Evolutionary conservation across 192 early-diverging fungal species (phyloP).

Genomic region (Rhizoclosmatium sp.): DNA sequence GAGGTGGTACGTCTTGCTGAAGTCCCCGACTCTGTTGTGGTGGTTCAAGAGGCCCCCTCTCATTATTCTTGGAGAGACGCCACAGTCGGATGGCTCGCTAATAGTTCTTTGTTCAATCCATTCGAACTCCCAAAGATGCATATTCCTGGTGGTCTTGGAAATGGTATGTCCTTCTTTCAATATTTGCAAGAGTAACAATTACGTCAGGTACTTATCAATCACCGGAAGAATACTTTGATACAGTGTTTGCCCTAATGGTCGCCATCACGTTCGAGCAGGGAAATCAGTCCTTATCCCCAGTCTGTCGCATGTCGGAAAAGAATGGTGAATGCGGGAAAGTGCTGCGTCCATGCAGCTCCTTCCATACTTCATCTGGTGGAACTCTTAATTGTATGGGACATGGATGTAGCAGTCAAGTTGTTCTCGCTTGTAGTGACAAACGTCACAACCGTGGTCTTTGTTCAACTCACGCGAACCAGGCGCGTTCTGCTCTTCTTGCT

Average conservation of each 20-base stretch:
- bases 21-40: slow-evolving; percentile 4
- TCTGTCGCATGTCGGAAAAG: slow-evolving; percentile 24
- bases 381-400: slow-evolving; percentile 14
- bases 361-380: background rate
- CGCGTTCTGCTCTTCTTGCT: slow-evolving; percentile 7
- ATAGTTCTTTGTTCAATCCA: slow-evolving; percentile 39
- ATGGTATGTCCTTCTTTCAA: slow-evolving; percentile 15
- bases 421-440: slow-evolving; percentile 30
- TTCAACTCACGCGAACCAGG: slow-evolving; percentile 24
- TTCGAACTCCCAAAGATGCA: slow-evolving; percentile 39
- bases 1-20: background rate
- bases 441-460: slow-evolving; percentile 44
- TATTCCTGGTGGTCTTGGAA: slow-evolving; percentile 10
- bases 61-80: slow-evolving; percentile 31
- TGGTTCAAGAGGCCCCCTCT: background rate
- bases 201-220: slow-evolving; percentile 28
- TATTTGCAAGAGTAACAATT: background rate
- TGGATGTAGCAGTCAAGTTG: slow-evolving; percentile 13
- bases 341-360: slow-evolving; percentile 24
- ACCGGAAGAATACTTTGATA: slow-evolving; percentile 45
- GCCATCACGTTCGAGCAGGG: slow-evolving; percentile 46
- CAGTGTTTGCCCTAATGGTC: slow-evolving; percentile 35
- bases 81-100: slow-evolving; percentile 41
- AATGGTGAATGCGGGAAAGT: slow-evolving; percentile 43
- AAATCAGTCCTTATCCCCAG: slow-evolving; percentile 38